These are phyloP conservation scores for Rhizopogon vinicolor DNA, from an alignment of 768 basidiomycete species.

Conservation along the genomic window DNA sequence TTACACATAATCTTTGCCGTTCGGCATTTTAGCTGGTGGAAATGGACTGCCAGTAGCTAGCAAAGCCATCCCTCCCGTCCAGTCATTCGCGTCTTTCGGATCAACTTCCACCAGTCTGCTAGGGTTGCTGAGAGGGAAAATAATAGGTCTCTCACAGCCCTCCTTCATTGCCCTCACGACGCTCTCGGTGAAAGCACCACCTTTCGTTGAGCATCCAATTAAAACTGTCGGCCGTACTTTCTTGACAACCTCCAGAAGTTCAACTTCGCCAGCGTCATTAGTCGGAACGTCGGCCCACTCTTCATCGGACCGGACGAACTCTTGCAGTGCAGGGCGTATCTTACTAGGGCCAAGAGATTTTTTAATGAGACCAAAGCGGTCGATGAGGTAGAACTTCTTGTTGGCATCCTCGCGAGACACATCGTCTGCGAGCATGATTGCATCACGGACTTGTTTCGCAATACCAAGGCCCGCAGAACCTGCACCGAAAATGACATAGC, in stretches of 20 bases:
- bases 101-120: constrained; percentile 71
- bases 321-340: constrained; percentile 42
- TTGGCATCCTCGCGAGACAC: constrained; percentile 56
- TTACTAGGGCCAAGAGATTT: constrained; percentile 38
- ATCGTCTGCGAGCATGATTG: constrained; percentile 55
- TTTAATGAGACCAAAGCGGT: constrained; percentile 61
- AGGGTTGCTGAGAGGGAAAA: constrained; percentile 83
- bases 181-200: constrained; percentile 75
- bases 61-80: constrained; percentile 78
- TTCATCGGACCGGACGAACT: constrained; percentile 54
- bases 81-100: constrained; percentile 65
- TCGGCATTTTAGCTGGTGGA: constrained; percentile 61
- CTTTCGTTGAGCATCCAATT: constrained; percentile 79
- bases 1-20: constrained; percentile 63
- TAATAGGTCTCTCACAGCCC: constrained; percentile 69
- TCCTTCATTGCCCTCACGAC: constrained; percentile 66
- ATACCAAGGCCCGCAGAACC: constrained; percentile 85
- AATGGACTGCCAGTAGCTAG: constrained; percentile 86
- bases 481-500: constrained; percentile 74
- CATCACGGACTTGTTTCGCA: constrained; percentile 69
- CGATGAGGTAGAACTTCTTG: constrained; percentile 66
- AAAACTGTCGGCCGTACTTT: constrained; percentile 75
- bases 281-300: constrained; percentile 44
- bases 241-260: constrained; percentile 66
- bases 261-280: constrained; percentile 38